Conservation (phyloP, 306 rosid genomes). For the Sphenostylis stenocarpa region DNA sequence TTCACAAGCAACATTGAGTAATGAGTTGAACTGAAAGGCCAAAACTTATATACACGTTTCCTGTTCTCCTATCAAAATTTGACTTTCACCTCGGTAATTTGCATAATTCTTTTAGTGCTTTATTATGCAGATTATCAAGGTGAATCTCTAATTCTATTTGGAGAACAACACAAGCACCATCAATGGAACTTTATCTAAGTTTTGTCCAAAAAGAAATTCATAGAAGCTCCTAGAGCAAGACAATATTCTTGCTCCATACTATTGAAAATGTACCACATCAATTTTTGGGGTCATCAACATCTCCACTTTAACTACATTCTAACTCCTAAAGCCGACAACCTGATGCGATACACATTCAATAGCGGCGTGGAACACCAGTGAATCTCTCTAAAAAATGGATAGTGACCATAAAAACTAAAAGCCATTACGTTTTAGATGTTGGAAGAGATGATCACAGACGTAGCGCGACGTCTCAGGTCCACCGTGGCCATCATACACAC, state of each 20-base stretch:
- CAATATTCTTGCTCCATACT: not conserved
- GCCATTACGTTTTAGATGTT: conserved; percentile 66
- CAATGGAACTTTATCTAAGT: not conserved
- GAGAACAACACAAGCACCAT: not conserved
- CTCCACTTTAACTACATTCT: not conserved
- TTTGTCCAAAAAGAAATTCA: not conserved
- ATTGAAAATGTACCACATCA: conserved; percentile 23
- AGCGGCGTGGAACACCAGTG: not conserved
- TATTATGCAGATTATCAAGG: not conserved
- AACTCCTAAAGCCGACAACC: not conserved
- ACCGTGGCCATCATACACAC: conserved; percentile 91
- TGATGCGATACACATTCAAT: conserved; percentile 14
- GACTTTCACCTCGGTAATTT: not conserved
- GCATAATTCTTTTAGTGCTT: not conserved
- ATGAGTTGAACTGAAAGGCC: not conserved
- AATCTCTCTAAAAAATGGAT: not conserved
- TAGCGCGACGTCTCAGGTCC: conserved; percentile 97
- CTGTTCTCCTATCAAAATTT: not conserved
- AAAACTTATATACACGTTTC: not conserved
- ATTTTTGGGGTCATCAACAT: not conserved
- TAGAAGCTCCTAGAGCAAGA: not conserved
- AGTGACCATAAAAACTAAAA: not conserved
- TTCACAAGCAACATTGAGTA: not conserved
- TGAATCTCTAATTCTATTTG: not conserved
- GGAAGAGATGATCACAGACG: conserved; percentile 73